Conservation (phyloP, 225 moss, liverwort and hornwort genomes). For the Physcomitrium patens region DNA sequence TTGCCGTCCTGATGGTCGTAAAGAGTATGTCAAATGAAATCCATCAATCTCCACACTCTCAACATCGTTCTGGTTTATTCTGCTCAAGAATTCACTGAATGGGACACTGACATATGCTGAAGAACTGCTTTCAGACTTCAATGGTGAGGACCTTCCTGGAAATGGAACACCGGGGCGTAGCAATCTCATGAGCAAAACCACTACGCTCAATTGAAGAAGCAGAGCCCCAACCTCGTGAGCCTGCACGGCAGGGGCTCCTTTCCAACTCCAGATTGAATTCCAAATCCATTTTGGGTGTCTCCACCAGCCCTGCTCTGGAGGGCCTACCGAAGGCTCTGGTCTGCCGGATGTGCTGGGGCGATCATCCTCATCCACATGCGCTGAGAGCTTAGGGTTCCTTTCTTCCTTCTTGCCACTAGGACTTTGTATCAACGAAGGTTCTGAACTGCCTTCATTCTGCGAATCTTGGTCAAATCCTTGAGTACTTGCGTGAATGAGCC, state of each 20-base stretch:
- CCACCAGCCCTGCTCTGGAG: conserved; percentile 91
- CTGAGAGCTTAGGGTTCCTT: conserved; percentile 44
- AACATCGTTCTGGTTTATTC: conserved; percentile 69
- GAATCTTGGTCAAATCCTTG: conserved; percentile 51
- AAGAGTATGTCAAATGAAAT: conserved; percentile 78
- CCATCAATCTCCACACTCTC: conserved; percentile 93
- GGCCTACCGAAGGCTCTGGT: conserved; percentile 57
- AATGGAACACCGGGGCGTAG: conserved; percentile 82
- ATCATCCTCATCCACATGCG: conserved; percentile 53
- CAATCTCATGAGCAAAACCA: conserved; percentile 92
- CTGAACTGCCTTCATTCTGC: conserved; percentile 36
- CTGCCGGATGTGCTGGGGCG: conserved; percentile 74
- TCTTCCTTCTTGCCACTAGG: conserved; percentile 48
- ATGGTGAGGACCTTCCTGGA: conserved; percentile 54
- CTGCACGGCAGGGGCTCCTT: conserved; percentile 66
- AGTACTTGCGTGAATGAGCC: conserved; percentile 43
- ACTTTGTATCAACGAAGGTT: conserved; percentile 46
- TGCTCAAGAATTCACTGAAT: conserved; percentile 85
- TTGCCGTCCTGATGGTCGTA: conserved; percentile 62
- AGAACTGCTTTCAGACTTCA: conserved; percentile 58
- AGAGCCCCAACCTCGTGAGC: conserved; percentile 89
- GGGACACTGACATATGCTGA: conserved; percentile 78
- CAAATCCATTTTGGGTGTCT: conserved; percentile 68
- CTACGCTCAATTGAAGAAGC: conserved; percentile 90
- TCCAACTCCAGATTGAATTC: conserved; percentile 64